Conservation (phyloP, 306 rosid species). For the Ammopiptanthus mongolicus region DNA sequence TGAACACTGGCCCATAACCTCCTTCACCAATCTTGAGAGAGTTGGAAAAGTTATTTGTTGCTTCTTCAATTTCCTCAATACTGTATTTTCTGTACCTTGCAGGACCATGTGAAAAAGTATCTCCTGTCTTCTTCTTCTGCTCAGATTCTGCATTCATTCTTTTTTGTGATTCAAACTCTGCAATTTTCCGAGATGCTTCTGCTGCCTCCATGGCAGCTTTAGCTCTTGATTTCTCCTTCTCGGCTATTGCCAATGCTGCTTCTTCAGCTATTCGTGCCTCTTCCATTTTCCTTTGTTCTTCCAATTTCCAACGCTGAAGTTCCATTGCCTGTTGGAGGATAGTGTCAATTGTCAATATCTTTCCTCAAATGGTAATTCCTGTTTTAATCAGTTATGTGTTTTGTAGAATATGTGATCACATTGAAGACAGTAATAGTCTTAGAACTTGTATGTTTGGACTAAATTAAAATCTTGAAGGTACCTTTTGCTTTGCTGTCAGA, state of each 20-base stretch:
- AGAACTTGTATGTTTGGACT: background rate
- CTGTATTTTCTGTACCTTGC: constrained; percentile 62
- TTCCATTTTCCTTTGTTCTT: constrained; percentile 57
- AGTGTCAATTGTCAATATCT: background rate
- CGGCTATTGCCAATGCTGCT: constrained; percentile 51
- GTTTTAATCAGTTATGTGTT: background rate
- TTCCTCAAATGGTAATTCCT: background rate
- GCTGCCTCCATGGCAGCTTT: constrained; percentile 65
- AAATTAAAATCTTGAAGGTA: constrained; percentile 14
- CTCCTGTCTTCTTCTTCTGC: constrained; percentile 16
- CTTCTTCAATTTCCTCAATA: constrained; percentile 67
- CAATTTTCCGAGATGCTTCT: constrained; percentile 50
- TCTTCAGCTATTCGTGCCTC: constrained; percentile 48
- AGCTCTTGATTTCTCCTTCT: constrained; percentile 56
- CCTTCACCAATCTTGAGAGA: constrained; percentile 78
- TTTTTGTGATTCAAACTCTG: constrained; percentile 59
- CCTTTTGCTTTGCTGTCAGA: constrained; percentile 57
- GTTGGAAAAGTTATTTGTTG: constrained; percentile 42
- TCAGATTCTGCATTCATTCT: constrained; percentile 46
- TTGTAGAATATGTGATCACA: background rate
- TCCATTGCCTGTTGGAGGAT: constrained; percentile 51
- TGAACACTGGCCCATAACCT: constrained; percentile 81
- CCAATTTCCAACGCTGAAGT: constrained; percentile 67
- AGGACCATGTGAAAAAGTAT: background rate
- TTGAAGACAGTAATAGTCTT: background rate